phyloP scores from a whole-genome alignment of 139 green algal genomes.

The Diplosphaera chodatii region DNA sequence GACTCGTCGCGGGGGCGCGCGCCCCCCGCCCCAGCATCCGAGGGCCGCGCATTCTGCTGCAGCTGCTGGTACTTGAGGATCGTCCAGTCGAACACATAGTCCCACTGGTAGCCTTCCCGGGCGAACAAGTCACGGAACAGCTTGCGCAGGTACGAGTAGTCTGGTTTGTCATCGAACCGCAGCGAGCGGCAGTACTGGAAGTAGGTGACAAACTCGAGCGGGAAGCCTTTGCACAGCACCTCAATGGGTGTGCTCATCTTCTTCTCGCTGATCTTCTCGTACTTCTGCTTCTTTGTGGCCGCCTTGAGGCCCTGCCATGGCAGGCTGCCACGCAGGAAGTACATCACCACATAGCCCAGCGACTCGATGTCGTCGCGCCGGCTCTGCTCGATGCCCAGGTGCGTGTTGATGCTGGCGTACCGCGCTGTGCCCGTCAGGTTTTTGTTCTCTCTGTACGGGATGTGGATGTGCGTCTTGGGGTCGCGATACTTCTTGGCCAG shows the following conservation, averaged over 20 bases:
- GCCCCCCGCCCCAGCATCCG: not conserved
- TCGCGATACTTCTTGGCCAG: conserved; percentile 99
- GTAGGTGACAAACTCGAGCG: conserved; percentile 94
- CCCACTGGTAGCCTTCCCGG: conserved; percentile 95
- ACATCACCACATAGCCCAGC: conserved; percentile 96
- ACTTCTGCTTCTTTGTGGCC: conserved; percentile 99
- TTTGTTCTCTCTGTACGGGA: conserved; percentile 98
- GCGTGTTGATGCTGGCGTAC: conserved; percentile 99
- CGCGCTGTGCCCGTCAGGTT: conserved; percentile 98
- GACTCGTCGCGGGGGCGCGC: not conserved
- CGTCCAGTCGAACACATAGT: conserved; percentile 99
- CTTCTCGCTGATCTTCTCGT: conserved; percentile 99
- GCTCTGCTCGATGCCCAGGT: conserved; percentile 98
- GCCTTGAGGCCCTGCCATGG: conserved; percentile 95
- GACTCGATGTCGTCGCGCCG: conserved; percentile 94
- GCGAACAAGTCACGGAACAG: conserved; percentile 98
- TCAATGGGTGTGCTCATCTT: conserved; percentile 99
- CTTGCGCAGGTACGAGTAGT: conserved; percentile 98
- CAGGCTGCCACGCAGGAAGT: conserved; percentile 94
- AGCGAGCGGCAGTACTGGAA: conserved; percentile 95
- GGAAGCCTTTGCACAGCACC: conserved; percentile 94
- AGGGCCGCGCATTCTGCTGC: conserved; percentile 9
- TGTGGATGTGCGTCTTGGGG: conserved; percentile 98
- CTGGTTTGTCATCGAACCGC: conserved; percentile 99
- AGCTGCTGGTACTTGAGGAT: conserved; percentile 92